Base-by-base conservation (phyloP, 306 rosid species). In the Cucumis hystrix region DNA sequence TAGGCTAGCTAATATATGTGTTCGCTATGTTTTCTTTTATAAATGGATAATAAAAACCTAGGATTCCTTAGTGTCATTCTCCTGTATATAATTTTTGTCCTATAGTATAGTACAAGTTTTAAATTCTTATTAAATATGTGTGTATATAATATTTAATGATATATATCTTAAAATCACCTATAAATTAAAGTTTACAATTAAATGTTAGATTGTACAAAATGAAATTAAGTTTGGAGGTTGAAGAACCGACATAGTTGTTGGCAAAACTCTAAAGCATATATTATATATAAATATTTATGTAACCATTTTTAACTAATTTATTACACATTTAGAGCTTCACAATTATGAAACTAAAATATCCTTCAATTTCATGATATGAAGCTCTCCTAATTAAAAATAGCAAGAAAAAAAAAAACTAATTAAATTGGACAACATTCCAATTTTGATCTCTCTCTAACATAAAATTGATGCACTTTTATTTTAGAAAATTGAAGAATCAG, bases 401-500 rank as follows among this genome's bases (percentile, higher is more conserved):
- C 16, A 41, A 9, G 8, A 9, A 41, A 41, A 62, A 3, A 3
- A 23, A 47, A 70, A 70, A 4, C 14, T 8, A 16, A 1, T 3
- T 25, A 25, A 73, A 73, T 21, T 45, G 57, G 57, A 51, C 77
- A 30, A 30, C 77, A 14, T 28, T 71, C 57, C 58, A 72, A 51
- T 14, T 49, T 61, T 33, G 37, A 28, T 28, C 30, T 28, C 30
- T 28, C 30, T 72, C 59, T 20, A 45, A 23, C 39, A 52, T 52
- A 71, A 45, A 68, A 25, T 47, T 13, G 35, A 39, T 39, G 25
- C 1, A 39, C 55, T 16, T 7, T 18, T 69, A 18, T 16, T 13
- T 39, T 83, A 96, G 82, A 96, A 92, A 85, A 91, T 83, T 61
- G 98, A 92, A 8, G 98, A 88, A 80, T 85, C 83, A 56, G 99